Conservation (phyloP, 129 eudicot genomes). For the Chrysanthemum lavandulifolium region DNA sequence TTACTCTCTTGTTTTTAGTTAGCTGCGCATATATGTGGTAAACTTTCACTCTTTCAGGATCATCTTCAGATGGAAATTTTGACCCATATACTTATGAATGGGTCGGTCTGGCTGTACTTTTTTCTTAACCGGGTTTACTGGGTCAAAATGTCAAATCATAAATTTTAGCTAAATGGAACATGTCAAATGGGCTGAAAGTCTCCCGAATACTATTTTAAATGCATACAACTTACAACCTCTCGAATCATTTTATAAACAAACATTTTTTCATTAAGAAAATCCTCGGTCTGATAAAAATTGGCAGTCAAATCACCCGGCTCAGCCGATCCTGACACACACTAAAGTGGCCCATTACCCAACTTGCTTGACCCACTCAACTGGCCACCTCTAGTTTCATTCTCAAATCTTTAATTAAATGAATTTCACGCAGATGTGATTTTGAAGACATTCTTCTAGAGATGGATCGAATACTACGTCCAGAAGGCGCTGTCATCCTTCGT, state of each 20-base stretch:
- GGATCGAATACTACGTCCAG: constrained; percentile 95
- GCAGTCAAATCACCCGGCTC: no score
- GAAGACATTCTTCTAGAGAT: constrained; percentile 94
- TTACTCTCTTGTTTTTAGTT: not conserved
- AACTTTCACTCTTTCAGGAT: not conserved
- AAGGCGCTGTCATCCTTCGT: constrained; percentile 88
- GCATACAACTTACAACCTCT: no score
- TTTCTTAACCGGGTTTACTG: no score
- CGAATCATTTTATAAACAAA: no score
- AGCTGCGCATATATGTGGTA: no score
- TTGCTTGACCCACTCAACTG: no score
- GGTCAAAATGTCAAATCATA: no score
- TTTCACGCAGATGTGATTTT: constrained; percentile 62
- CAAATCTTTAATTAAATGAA: constrained; percentile 9
- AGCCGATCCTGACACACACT: no score
- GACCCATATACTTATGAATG: not conserved
- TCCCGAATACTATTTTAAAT: no score
- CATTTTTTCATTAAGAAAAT: no score
- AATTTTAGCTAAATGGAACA: not conserved
- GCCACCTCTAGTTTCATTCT: not conserved
- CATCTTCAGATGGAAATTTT: not conserved
- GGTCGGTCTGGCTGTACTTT: not conserved
- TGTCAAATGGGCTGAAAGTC: not conserved
- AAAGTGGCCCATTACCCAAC: no score
- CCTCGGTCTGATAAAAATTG: no score